Percentiles rank a stretch among this genome's conserved stretches.
phyloP scores from a whole-genome alignment of 1,284 basidiomycete species.

The Malassezia furfur region DNA sequence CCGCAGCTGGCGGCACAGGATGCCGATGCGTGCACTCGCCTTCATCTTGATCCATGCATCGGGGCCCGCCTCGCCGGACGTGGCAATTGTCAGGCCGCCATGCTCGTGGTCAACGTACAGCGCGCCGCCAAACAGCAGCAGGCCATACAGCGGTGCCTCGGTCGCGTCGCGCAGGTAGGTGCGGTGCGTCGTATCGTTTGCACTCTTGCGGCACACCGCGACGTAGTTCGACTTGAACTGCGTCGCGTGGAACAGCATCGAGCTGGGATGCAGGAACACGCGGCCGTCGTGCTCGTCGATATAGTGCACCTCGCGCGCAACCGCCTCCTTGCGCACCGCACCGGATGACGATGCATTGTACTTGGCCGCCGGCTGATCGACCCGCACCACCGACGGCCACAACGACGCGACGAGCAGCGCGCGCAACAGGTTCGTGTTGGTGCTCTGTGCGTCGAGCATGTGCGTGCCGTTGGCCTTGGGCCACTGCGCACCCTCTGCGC shows the following conservation, averaged over 20 bases:
- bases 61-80: slow-evolving; percentile 17
- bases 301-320: slow-evolving; percentile 34
- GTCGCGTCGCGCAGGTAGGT: slow-evolving; percentile 78
- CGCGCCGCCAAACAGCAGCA: slow-evolving; percentile 73
- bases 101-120: slow-evolving; percentile 64
- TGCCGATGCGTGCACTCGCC: slow-evolving; percentile 77
- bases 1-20: slow-evolving; percentile 78
- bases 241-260: slow-evolving; percentile 65
- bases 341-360: slow-evolving; percentile 38
- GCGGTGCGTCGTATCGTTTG: slow-evolving; percentile 55
- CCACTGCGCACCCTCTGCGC: slow-evolving; percentile 16
- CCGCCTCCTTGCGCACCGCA: slow-evolving; percentile 34
- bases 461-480: slow-evolving; percentile 45
- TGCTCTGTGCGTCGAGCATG: slow-evolving; percentile 24
- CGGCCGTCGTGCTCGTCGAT: slow-evolving; percentile 49
- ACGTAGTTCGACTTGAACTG: slow-evolving; percentile 70
- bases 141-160: slow-evolving; percentile 74
- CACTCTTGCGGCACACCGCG: slow-evolving; percentile 70
- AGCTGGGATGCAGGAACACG: slow-evolving; percentile 77
- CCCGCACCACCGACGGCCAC: slow-evolving; percentile 53
- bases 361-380: slow-evolving; percentile 32
- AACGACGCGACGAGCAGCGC: slow-evolving; percentile 42
- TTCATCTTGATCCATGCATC: slow-evolving; percentile 59
- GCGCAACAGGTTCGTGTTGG: slow-evolving; percentile 27
- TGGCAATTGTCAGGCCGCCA: slow-evolving; percentile 56